Conservation (phyloP, 371 early-diverging fungal species). For the Coemansia sp. region DNA sequence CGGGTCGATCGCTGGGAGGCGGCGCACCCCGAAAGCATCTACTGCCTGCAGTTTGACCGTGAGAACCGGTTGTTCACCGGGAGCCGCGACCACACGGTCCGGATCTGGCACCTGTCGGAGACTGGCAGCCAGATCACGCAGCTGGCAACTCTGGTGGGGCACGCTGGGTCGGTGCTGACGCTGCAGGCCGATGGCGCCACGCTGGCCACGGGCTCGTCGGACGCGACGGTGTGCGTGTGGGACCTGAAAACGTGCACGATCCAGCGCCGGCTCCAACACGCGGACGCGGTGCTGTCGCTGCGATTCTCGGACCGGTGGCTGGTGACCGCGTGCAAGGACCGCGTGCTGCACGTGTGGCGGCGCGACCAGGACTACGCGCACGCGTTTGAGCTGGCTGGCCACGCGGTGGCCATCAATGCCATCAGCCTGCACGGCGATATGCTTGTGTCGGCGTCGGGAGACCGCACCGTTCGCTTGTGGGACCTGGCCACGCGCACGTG, state of each 20-base stretch:
- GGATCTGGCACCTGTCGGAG: conserved; percentile 90
- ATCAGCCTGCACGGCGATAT: conserved; percentile 80
- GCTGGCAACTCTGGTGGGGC: conserved; percentile 74
- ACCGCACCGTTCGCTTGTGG: conserved; percentile 83
- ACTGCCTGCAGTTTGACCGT: conserved; percentile 91
- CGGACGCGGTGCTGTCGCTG: conserved; percentile 72
- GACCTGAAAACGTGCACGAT: conserved; percentile 74
- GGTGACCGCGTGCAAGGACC: conserved; percentile 90
- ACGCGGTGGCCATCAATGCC: conserved; percentile 89
- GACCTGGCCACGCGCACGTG: conserved; percentile 66
- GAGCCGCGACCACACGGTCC: conserved; percentile 79
- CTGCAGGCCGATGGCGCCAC: conserved; percentile 78
- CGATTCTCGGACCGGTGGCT: conserved; percentile 72
- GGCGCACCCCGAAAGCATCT: conserved; percentile 90
- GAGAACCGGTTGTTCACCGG: conserved; percentile 90
- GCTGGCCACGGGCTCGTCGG: conserved; percentile 89
- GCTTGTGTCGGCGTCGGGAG: conserved; percentile 90
- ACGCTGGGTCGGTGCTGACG: conserved; percentile 98
- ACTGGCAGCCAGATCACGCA: conserved; percentile 69
- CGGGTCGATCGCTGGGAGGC: conserved; percentile 58
- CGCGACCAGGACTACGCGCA: conserved; percentile 54
- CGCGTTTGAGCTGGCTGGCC: conserved; percentile 65
- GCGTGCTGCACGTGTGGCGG: conserved; percentile 82
- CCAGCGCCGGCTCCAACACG: conserved; percentile 69
- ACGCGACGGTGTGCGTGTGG: conserved; percentile 86